Evolutionary conservation across 2,329 filamentous ascomycete species (phyloP), one percentile per base, ranked within the genome.

Genomic region (Colletotrichum euphorbiae): DNA sequence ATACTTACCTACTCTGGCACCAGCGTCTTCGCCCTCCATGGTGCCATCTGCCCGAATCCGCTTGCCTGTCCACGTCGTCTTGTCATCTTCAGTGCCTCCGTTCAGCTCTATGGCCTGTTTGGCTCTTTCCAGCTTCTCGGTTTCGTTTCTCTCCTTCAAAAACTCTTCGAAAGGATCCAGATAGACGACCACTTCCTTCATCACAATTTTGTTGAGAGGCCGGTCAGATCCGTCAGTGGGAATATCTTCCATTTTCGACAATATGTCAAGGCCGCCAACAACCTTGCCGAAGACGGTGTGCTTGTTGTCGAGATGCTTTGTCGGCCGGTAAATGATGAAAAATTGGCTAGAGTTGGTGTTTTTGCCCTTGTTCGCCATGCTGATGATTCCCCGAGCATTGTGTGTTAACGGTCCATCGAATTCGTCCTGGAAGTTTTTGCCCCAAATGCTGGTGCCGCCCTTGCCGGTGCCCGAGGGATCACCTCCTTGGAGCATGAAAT

Each of bases 311-410:
- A 99, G 86, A 80, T 99, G 96, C 71, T 91, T 90, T 0, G 91
- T 89, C 1, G 92, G 85, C 57, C 93, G 90, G 79, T 99, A 99
- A 0, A 91, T 93, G 76, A 99, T 92, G 83, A 98, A 99, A 77
- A 90, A 99, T 79, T 99, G 96, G 73, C 89, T 93, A 8, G 93
- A 96, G 80, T 99, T 99, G 21, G 95, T 98, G 76, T 98, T 95
- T 76, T 98, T 98, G 67, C 96, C 96, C 77, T 99, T 99, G 80
- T 99, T 99, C 45, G 96, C 96, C 96, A 99, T 99, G 72, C 91
- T 94, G 28, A 97, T 76, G 0, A 94, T 87, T 12, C 96, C 96
- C 31, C 94, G 85, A 0, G 85, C 82, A 75, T 93, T 91, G 74
- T 99, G 96, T n/a, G 90, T 91, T 45, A 94, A 80, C 0, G 95